Conservation (phyloP, 192 early-diverging fungal genomes). For the Jimgerdemannia flammicorona region DNA sequence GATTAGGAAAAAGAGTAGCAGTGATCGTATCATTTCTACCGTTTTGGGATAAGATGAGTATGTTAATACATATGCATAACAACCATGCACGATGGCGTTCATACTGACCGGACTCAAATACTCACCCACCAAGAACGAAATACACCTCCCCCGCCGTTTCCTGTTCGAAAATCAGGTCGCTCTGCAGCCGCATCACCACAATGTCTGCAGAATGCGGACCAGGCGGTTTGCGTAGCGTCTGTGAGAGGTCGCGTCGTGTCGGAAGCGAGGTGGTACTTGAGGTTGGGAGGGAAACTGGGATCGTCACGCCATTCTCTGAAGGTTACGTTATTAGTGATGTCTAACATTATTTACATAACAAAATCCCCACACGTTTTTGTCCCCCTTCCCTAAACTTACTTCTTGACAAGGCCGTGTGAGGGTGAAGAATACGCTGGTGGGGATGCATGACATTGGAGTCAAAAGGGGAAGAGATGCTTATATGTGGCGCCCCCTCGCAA, state of each 20-base stretch:
- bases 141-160: constrained; percentile 52
- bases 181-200: constrained; percentile 65
- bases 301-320: constrained; percentile 60
- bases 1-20: constrained; percentile 58
- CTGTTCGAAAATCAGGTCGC: constrained; percentile 54
- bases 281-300: constrained; percentile 56
- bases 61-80: neutral
- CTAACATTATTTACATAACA: too few relatives aligned
- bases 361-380: neutral
- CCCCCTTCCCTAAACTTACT: constrained; percentile 20
- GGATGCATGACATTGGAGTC: too few relatives aligned
- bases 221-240: constrained; percentile 28
- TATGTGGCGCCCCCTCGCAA: constrained; percentile 63
- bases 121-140: constrained; percentile 59
- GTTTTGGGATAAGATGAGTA: neutral
- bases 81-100: neutral
- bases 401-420: constrained; percentile 62
- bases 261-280: constrained; percentile 56
- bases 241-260: constrained; percentile 29
- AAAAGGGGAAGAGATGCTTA: constrained; percentile 13
- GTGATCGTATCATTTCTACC: too few relatives aligned
- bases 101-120: neutral
- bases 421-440: too few relatives aligned
- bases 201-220: constrained; percentile 50
- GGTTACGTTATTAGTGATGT: neutral